A percentile compares a stretch with the other conserved stretches of the same genome.
Evolutionary conservation across 352 stramenopile genomes (phyloP).

Genomic region (Globisporangium cystogenes): DNA sequence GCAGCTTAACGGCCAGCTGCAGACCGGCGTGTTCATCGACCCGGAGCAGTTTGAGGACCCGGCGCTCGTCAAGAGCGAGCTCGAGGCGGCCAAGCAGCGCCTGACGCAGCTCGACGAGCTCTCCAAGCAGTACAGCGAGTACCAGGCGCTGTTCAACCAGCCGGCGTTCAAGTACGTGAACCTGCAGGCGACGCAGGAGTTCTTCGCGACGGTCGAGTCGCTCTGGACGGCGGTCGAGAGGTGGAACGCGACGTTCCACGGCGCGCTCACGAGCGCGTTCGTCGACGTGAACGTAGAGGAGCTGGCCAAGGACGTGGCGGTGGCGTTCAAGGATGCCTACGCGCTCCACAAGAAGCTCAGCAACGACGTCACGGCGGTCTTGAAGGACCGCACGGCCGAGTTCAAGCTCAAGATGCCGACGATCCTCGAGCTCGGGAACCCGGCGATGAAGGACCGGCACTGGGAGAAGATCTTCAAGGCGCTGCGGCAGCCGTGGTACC

Average conservation of each 20-base stretch:
- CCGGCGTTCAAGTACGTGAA: slow-evolving; percentile 89
- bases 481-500: slow-evolving; percentile 83
- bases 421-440: slow-evolving; percentile 90
- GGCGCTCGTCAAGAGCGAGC: slow-evolving; percentile 64
- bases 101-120: slow-evolving; percentile 86
- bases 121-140: slow-evolving; percentile 89
- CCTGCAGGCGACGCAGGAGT: slow-evolving; percentile 82
- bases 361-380: slow-evolving; percentile 83
- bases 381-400: slow-evolving; percentile 85
- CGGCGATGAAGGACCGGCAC: slow-evolving; percentile 91
- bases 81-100: slow-evolving; percentile 77
- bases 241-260: slow-evolving; percentile 81
- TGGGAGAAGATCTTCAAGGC: slow-evolving; percentile 94
- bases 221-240: slow-evolving; percentile 83
- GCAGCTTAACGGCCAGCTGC: slow-evolving; percentile 75
- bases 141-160: slow-evolving; percentile 90
- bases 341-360: slow-evolving; percentile 89
- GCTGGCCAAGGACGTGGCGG: slow-evolving; percentile 79
- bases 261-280: slow-evolving; percentile 82
- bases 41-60: slow-evolving; percentile 84
- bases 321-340: slow-evolving; percentile 88
- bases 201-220: slow-evolving; percentile 76
- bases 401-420: slow-evolving; percentile 91
- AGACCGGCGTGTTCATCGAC: slow-evolving; percentile 87
- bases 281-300: slow-evolving; percentile 87